Percentiles rank a stretch among this genome's conserved stretches.
Evolutionary conservation across 768 basidiomycete genomes (phyloP).

Genomic region (Cystobasidium onofrii): DNA sequence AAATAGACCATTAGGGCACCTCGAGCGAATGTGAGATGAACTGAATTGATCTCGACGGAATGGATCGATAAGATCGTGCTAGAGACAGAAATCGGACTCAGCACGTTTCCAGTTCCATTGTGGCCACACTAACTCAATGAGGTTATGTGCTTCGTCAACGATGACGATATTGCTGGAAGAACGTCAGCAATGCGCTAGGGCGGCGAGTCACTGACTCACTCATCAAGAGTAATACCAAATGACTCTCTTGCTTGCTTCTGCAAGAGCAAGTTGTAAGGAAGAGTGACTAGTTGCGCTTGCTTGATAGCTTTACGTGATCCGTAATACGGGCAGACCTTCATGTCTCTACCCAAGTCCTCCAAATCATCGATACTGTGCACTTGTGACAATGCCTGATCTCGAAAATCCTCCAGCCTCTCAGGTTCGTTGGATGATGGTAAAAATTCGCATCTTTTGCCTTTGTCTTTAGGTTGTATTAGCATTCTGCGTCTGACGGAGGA

Average conservation of each 20-base stretch:
- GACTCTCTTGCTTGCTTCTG: slow-evolving; percentile 75
- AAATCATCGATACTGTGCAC: slow-evolving; percentile 95
- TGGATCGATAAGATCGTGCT: slow-evolving; percentile 73
- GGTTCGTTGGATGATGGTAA: slow-evolving; percentile 67
- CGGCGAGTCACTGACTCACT: slow-evolving; percentile 46
- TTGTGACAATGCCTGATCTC: slow-evolving; percentile 76
- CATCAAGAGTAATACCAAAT: slow-evolving; percentile 56
- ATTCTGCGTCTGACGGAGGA: too few species aligned
- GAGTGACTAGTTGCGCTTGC: slow-evolving; percentile 84
- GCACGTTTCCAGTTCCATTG: background rate
- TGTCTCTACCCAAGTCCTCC: slow-evolving; percentile 59
- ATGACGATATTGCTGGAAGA: slow-evolving; percentile 69
- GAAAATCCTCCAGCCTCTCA: slow-evolving; percentile 63
- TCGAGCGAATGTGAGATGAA: slow-evolving; percentile 57
- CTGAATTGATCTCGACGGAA: slow-evolving; percentile 57
- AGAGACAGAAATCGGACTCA: background rate
- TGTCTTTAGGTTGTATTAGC: too few species aligned
- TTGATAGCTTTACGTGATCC: slow-evolving; percentile 77
- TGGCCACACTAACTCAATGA: slow-evolving; percentile 35
- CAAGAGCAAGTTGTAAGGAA: slow-evolving; percentile 86
- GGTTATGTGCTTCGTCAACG: slow-evolving; percentile 87
- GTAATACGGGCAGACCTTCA: slow-evolving; percentile 83
- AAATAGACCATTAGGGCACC: slow-evolving; percentile 71
- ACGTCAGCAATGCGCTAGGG: slow-evolving; percentile 61
- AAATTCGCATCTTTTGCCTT: slow-evolving; percentile 63